Percentiles rank a stretch among this genome's conserved stretches.
phyloP scores from a whole-genome alignment of 805 yeast genomes.

The Blastobotrys chiropterorum region DNA sequence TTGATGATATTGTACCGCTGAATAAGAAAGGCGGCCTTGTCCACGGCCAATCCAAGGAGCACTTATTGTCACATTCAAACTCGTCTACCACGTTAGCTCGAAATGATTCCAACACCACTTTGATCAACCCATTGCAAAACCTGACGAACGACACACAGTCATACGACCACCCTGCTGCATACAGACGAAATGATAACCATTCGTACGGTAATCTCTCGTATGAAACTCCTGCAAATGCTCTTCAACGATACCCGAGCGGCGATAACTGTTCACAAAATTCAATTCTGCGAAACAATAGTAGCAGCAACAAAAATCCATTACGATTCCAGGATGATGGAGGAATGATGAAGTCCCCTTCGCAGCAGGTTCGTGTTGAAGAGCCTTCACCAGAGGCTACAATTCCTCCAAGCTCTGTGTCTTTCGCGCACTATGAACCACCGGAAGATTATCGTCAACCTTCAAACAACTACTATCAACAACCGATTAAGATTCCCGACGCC shows the following conservation, averaged over 20 bases:
- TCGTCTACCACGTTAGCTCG: not conserved
- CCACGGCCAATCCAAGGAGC: not conserved
- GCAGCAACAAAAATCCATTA: not conserved
- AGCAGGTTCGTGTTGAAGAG: no score
- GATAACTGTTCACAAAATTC: not conserved
- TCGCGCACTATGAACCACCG: not conserved
- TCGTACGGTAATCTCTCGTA: no score
- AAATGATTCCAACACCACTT: not conserved
- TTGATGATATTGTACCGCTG: slow-evolving; percentile 1
- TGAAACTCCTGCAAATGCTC: no score
- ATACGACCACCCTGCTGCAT: not conserved
- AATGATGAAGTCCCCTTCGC: no score
- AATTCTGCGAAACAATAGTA: not conserved
- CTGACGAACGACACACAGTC: not conserved
- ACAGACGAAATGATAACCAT: no score
- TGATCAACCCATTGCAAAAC: slow-evolving; percentile 2
- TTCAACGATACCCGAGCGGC: not conserved
- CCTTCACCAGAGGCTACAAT: not conserved
- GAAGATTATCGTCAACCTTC: not conserved
- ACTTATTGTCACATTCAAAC: not conserved
- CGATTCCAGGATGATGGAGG: not conserved
- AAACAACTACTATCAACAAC: not conserved
- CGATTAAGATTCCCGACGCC: not conserved
- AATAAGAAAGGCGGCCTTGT: slow-evolving; percentile 1
- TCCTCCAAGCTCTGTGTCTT: not conserved